These are phyloP conservation scores for Lasiosphaeriaceae sp. DNA, from an alignment of 495 filamentous ascomycete species.

Conservation along the genomic window DNA sequence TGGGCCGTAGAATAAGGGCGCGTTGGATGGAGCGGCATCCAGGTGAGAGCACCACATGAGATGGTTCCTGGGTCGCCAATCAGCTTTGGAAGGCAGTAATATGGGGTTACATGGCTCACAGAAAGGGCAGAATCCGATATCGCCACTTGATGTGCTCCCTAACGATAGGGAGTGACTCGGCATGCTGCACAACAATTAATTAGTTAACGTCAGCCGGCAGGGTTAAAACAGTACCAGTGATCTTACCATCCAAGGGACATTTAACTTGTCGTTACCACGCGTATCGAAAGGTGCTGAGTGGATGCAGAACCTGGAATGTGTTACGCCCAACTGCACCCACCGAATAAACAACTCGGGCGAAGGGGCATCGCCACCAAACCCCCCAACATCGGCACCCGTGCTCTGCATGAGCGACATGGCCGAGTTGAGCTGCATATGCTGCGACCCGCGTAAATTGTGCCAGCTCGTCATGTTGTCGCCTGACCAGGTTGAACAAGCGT, in stretches of 20 bases:
- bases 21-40: not conserved
- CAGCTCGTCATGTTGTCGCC: slow-evolving; percentile 64
- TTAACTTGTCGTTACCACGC: slow-evolving; percentile 57
- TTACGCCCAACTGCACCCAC: slow-evolving; percentile 61
- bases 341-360: slow-evolving; percentile 64
- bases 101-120: slow-evolving; percentile 61
- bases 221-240: not conserved
- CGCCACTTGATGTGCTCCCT: slow-evolving; percentile 61
- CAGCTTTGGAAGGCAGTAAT: too few species aligned
- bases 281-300: slow-evolving; percentile 65
- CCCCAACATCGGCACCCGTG: slow-evolving; percentile 68
- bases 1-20: slow-evolving; percentile 9
- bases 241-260: slow-evolving; percentile 61
- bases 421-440: slow-evolving; percentile 61
- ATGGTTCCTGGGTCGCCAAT: slow-evolving; percentile 36
- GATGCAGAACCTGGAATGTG: slow-evolving; percentile 27
- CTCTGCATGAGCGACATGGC: slow-evolving; percentile 64
- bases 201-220: not conserved
- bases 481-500: slow-evolving; percentile 64
- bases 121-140: slow-evolving; percentile 66
- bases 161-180: slow-evolving; percentile 55
- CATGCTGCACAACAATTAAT: slow-evolving; percentile 35
- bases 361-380: slow-evolving; percentile 67
- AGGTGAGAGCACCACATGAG: slow-evolving; percentile 7
- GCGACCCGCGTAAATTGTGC: slow-evolving; percentile 64